phyloP scores from a whole-genome alignment of 148 eudicot species.

The Rhododendron ferrugineum region DNA sequence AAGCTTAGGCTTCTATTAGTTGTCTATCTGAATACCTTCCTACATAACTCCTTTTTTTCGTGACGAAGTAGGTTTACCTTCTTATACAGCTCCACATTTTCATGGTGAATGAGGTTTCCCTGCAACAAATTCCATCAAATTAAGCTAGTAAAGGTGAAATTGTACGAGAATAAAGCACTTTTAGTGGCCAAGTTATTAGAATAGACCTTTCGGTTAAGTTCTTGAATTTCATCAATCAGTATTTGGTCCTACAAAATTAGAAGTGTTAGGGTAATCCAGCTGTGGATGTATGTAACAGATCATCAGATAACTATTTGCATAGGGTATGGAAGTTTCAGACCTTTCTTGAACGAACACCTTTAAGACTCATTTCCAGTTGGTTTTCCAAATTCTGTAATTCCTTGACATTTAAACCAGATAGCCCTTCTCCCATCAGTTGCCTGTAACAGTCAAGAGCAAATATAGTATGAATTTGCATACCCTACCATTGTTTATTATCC shows the following conservation, averaged over 20 bases:
- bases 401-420: slow-evolving; percentile 46
- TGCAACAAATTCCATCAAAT: slow-evolving; percentile 17
- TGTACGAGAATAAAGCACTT: neutral
- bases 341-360: slow-evolving; percentile 66
- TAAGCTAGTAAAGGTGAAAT: slow-evolving; percentile 16
- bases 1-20: neutral
- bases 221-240: slow-evolving; percentile 53
- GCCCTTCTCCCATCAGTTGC: slow-evolving; percentile 70
- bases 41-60: slow-evolving; percentile 23
- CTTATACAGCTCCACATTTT: slow-evolving; percentile 43
- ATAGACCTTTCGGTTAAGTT: slow-evolving; percentile 51
- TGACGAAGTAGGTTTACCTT: slow-evolving; percentile 7
- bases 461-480: neutral
- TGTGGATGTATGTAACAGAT: neutral
- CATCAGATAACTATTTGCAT: neutral
- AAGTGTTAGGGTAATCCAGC: neutral
- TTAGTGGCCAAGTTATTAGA: neutral
- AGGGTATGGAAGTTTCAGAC: slow-evolving; percentile 18
- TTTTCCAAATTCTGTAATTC: slow-evolving; percentile 60
- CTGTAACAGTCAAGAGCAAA: slow-evolving; percentile 22
- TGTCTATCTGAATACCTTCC: slow-evolving; percentile 29
- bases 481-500: neutral
- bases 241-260: slow-evolving; percentile 44
- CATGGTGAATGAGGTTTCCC: slow-evolving; percentile 63
- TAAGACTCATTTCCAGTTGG: slow-evolving; percentile 60